Conservation (phyloP, 2,329 filamentous ascomycete genomes). For the Trichoderma pleuroti region DNA sequence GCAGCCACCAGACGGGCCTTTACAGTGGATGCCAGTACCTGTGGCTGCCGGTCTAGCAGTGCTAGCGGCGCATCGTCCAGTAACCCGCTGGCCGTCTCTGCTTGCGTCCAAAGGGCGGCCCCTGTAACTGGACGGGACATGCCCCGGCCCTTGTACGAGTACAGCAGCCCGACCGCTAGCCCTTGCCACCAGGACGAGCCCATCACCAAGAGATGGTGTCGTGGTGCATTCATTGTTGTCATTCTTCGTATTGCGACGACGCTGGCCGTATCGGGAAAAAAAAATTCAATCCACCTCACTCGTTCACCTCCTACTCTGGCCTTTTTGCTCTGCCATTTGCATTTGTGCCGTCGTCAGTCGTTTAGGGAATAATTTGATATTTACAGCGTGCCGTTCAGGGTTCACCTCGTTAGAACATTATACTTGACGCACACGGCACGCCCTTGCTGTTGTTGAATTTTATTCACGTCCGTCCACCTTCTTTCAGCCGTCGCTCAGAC, state of each 20-base stretch:
- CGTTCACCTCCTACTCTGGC: background rate
- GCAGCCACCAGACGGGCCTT: background rate
- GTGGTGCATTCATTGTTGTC: background rate
- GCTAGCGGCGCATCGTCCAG: background rate
- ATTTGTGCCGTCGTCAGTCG: background rate
- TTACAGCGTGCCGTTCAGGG: background rate
- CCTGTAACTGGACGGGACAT: too few species aligned
- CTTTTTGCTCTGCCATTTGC: background rate
- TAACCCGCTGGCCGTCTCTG: background rate
- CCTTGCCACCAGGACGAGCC: background rate
- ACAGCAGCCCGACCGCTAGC: background rate
- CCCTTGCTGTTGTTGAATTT: background rate
- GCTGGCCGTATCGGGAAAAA: constrained; percentile 1
- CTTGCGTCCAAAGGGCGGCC: background rate
- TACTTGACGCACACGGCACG: background rate
- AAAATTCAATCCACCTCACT: background rate
- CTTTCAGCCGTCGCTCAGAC: background rate
- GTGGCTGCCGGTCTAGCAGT: background rate
- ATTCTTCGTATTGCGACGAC: constrained; percentile 2
- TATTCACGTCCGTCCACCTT: background rate
- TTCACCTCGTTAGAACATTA: background rate
- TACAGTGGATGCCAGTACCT: background rate
- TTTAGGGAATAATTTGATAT: background rate
- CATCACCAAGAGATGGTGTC: constrained; percentile 11
- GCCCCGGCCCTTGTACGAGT: too few species aligned